Conservation (phyloP, 2,329 filamentous ascomycete species). For the Aspergillus carbonarius region DNA sequence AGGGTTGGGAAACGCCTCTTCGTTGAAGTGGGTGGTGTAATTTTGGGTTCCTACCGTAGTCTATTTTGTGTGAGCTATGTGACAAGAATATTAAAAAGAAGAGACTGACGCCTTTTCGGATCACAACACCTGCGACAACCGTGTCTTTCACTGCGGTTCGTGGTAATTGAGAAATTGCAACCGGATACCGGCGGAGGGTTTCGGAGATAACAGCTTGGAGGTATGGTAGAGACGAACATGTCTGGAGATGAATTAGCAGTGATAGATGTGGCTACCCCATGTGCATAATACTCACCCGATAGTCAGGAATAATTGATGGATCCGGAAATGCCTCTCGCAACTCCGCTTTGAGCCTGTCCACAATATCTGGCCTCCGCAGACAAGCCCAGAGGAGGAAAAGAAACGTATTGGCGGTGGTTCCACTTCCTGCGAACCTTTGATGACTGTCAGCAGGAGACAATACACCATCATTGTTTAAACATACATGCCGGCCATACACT, state of each 20-base stretch:
- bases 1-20: background rate
- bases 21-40: background rate
- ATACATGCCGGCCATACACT: constrained; percentile 1
- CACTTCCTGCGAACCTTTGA: background rate
- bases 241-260: background rate
- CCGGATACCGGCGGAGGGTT: background rate
- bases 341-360: background rate
- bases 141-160: background rate
- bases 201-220: constrained; percentile 1
- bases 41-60: background rate
- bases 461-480: background rate
- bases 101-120: background rate
- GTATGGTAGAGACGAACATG: background rate
- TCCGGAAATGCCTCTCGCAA: background rate
- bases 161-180: background rate
- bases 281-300: background rate
- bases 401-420: background rate
- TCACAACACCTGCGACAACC: background rate
- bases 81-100: background rate
- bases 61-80: background rate
- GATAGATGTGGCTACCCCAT: too few relatives aligned
- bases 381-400: background rate
- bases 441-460: background rate
- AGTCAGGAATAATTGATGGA: background rate
- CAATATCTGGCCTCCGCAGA: background rate